Base-by-base conservation (phyloP, 768 basidiomycete species). In the Strobilomyces dryophilus region DNA sequence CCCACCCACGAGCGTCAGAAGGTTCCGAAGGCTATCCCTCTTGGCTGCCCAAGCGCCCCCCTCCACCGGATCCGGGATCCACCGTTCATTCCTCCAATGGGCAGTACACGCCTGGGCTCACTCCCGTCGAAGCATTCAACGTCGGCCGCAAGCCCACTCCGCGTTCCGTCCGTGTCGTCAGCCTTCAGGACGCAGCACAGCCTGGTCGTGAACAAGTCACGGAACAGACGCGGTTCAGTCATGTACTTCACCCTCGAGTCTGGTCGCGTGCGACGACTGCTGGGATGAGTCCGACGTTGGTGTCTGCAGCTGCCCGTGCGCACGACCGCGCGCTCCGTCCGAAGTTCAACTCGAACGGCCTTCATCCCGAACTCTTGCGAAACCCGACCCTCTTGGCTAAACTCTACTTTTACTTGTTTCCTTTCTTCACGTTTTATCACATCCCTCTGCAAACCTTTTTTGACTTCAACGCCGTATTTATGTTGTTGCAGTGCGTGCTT, bases 401-500 rank as follows among this genome's bases (percentile, higher is more conserved):
- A 58, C 61, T 86, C 43, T 83, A 84, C 68, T 92, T 82, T 69
- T 84, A 81, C 62, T 63, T 87, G 32, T 83, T 81, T 65, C 87
- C 86, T n/a, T 37, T 91, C 15, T 67, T 91, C 57, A 77, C 82
- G 7, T 82, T 92, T 66, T 82, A 80, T 18, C 85, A 90, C 64
- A 71, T 91, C 37, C 82, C 83, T 24, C 66, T 89, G 9, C 91
- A 93, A 67, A 83, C 86, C 1, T 94, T 87, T 65, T 84, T 95
- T 67, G 93, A 95, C 65, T 92, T 93, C 68, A 93, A 94, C 67
- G 83, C 85, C 60, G 83, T 87, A 58, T 95, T 84, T 72, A 83
- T 92, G 60, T 68, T 94, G 61, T 66, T 92, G 39, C 83, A 92
- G 91, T 93, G 64, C 74, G 92, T 85, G 14, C 51, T 37, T 49